Percentiles rank a stretch among this genome's conserved stretches.
Evolutionary conservation across 2,329 filamentous ascomycete genomes (phyloP).

Genomic region (Sarocladiaceae sp.): DNA sequence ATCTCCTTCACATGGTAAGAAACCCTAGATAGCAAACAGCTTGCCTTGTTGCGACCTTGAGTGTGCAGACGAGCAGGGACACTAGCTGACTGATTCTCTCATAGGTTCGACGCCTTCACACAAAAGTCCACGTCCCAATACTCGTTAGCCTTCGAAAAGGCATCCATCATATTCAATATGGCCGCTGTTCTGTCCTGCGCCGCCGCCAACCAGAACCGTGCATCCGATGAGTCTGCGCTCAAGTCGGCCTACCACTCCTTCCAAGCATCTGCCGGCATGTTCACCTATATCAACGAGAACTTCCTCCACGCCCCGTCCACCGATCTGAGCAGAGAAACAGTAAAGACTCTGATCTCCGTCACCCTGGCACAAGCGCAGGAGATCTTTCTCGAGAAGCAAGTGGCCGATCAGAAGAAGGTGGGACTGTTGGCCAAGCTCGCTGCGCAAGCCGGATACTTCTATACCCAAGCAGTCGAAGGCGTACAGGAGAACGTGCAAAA

Average conservation of each 20-base stretch:
- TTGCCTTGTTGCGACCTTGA: slow-evolving; percentile 6
- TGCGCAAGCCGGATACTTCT: slow-evolving; percentile 83
- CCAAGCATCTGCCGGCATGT: slow-evolving; percentile 97
- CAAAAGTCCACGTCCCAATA: slow-evolving; percentile 97
- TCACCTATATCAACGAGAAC: slow-evolving; percentile 99
- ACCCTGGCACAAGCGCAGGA: slow-evolving; percentile 96
- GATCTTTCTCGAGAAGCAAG: slow-evolving; percentile 94
- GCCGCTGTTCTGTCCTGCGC: slow-evolving; percentile 94
- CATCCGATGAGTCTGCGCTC: slow-evolving; percentile 79
- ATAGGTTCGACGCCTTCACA: slow-evolving; percentile 98
- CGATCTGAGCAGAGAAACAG: slow-evolving; percentile 91
- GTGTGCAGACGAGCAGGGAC: not conserved
- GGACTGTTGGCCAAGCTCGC: slow-evolving; percentile 88
- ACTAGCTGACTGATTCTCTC: not conserved
- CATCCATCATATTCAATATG: slow-evolving; percentile 99
- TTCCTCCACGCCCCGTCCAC: slow-evolving; percentile 94
- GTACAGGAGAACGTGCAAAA: slow-evolving; percentile 88
- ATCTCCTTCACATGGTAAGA: slow-evolving; percentile 92
- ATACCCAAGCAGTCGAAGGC: slow-evolving; percentile 80
- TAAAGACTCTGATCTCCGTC: slow-evolving; percentile 87
- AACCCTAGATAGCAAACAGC: not conserved
- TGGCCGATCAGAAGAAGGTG: slow-evolving; percentile 86
- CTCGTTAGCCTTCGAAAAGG: slow-evolving; percentile 95
- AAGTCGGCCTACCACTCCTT: slow-evolving; percentile 98
- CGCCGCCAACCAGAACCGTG: slow-evolving; percentile 81